Conservation (phyloP, 148 eudicot species). For the Heliamphora exappendiculata region DNA sequence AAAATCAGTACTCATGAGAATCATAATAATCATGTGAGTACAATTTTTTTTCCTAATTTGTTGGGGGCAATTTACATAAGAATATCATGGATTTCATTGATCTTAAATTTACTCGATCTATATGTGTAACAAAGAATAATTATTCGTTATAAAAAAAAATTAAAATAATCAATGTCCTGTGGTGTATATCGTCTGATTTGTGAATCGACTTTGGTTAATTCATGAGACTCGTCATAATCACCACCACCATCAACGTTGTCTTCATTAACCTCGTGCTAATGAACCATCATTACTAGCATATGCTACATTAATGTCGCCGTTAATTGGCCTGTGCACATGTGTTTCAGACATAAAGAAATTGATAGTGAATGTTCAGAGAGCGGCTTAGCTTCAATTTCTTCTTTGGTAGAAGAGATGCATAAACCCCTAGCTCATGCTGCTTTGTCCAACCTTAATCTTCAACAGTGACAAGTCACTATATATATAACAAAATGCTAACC, state of each 20-base stretch:
- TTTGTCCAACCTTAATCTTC: neutral
- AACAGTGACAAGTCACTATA: neutral
- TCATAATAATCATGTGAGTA: too few relatives aligned
- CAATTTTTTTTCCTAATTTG: too few relatives aligned
- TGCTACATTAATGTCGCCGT: neutral
- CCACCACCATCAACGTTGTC: neutral
- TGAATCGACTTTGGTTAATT: too few relatives aligned
- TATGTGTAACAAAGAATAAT: too few relatives aligned
- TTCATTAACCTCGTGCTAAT: neutral
- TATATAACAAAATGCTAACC: neutral
- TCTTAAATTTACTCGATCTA: too few relatives aligned
- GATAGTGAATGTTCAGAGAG: neutral
- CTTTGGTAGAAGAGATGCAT: neutral
- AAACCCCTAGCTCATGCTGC: neutral
- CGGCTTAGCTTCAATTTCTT: neutral
- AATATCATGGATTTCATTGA: too few relatives aligned
- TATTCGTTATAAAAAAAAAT: too few relatives aligned
- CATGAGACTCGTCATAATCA: too few relatives aligned
- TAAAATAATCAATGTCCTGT: too few relatives aligned
- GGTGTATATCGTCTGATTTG: too few relatives aligned
- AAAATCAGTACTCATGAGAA: too few relatives aligned
- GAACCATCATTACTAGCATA: neutral
- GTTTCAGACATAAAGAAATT: neutral
- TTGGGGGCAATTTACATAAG: too few relatives aligned
- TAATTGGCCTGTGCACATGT: neutral